Evolutionary conservation across 148 eudicot species (phyloP).

Genomic region (Arctostaphylos glauca): DNA sequence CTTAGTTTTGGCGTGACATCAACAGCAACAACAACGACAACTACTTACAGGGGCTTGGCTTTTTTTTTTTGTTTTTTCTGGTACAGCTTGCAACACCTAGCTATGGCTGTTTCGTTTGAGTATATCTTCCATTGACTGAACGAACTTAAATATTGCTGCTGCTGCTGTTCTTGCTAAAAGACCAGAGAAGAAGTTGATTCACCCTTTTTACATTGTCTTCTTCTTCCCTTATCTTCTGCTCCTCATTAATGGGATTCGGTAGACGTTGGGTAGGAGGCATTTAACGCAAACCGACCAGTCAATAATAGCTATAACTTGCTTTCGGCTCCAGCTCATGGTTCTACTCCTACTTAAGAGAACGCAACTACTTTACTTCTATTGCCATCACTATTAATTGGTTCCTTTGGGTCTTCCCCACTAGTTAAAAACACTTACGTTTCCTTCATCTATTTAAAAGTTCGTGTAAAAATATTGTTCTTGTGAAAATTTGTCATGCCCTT

Average conservation of each 20-base stretch:
- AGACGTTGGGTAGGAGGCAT: not conserved
- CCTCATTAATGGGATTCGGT: slow-evolving; percentile 9
- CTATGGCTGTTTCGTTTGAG: not conserved
- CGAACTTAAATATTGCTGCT: not conserved
- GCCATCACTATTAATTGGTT: too few species aligned
- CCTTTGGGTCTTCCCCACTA: too few species aligned
- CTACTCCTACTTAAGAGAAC: not conserved
- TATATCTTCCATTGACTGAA: not conserved
- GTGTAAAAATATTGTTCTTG: too few species aligned
- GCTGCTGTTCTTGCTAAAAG: not conserved
- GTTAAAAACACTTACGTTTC: too few species aligned
- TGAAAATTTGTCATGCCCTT: too few species aligned
- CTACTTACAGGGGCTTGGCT: not conserved
- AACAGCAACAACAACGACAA: not conserved
- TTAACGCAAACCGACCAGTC: not conserved
- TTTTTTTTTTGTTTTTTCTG: not conserved
- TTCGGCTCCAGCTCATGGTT: not conserved
- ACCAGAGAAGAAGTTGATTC: not conserved
- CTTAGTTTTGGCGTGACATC: slow-evolving; percentile 12
- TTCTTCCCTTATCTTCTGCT: not conserved
- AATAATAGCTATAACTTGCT: not conserved
- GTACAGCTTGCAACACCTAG: not conserved
- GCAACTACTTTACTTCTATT: too few species aligned
- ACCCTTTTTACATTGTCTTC: not conserved
- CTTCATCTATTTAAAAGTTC: too few species aligned